Base-by-base conservation (phyloP, 140 eudicot species). In the Erigeron philadelphicus region DNA sequence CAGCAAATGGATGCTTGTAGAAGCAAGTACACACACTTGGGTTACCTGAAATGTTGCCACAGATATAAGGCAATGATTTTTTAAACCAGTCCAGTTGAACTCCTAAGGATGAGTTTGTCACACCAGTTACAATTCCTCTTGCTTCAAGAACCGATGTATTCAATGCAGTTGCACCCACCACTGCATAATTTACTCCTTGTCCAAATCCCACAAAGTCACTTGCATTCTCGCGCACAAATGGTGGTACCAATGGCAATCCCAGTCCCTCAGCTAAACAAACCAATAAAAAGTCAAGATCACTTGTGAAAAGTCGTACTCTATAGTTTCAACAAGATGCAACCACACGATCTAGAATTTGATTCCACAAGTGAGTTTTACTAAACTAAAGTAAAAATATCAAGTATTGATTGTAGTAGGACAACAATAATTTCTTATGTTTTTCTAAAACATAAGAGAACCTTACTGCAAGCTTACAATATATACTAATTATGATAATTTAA, bases 101-200 rank as follows among this genome's bases (percentile, higher is more conserved):
- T 42, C 57, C 70, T 11, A 89, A 74, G 58, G 90, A 86, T 11
- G 46, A 78, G 61, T 81, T 81, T 11, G 78, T 78, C 19, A 23
- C 5, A 35, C 71, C 57, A 25, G 72, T 64, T 7, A 41, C 8
- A 55, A 82, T 53, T 8, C 90, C 88, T 53, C 48, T 77, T 62
- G 80, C 61, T 72, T 69, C 83, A 35, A 73, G 79, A 57, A 79
- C 40, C 13, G 49, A 52, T 10, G 38, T n/a, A 41, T 80, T 68
- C 15, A 89, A 69, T 8, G 87, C 84, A 1, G 87, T 81, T 1
- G 96, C 87, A 64, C 90, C 95, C 0, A 70, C 89, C 17, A 86
- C 96, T 6, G 96, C 95, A 44, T 78, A 86, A 68, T 89, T 89
- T 46, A 86, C 84, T 15, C 95, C 88, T 0, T 79, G 38, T 7